Base-by-base conservation (phyloP, 208 protist species). In the Trypanosoma congolense region DNA sequence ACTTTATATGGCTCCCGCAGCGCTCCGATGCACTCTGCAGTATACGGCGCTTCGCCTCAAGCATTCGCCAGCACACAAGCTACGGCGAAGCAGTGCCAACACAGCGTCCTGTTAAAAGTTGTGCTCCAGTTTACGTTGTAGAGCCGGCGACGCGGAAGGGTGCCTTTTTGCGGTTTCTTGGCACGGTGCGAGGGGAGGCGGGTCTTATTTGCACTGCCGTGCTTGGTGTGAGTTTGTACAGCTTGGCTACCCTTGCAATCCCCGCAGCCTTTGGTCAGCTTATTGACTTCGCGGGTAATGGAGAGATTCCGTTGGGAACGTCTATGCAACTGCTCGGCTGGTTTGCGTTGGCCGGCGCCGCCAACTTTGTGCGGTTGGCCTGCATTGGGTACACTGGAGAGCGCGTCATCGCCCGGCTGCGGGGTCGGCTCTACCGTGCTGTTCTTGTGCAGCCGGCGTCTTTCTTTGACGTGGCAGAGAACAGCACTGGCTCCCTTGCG, bases 391-490 rank as follows among this genome's bases (percentile, higher is more conserved):
- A 70, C 38, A 81, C 88, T 16, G 83, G 77, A 9, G 83, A 95
- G 56, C 75, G 49, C 24, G 81, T 91, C 30, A 90, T 92, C 40
- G 70, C 77, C 9, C 76, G 80, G 49, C 74, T 92, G 29, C 78
- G 88, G 38, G 64, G 61, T 18, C 29, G 48, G 24, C 62, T 95
- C 18, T 93, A 90, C 74, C 61, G 43, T 31, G 68, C 60, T 44
- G 77, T 92, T 47, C 47, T 93, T 40, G 47, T 56, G 16, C 83
- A 92, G 61, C 80, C 79, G 0, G 73, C 73, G 2, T 65, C 75
- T 9, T 92, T 95, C 52, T 95, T 91, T 64, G 88, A 95, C 57
- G 70, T 67, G 2, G 48, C 78, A 14, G 84, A 77, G 30, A 92
- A 90, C 56, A 71, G 80, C 36, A 88, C 82, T 42, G 83, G 83